Conservation (phyloP, 192 early-diverging fungal species). For the Coemansia sp. region DNA sequence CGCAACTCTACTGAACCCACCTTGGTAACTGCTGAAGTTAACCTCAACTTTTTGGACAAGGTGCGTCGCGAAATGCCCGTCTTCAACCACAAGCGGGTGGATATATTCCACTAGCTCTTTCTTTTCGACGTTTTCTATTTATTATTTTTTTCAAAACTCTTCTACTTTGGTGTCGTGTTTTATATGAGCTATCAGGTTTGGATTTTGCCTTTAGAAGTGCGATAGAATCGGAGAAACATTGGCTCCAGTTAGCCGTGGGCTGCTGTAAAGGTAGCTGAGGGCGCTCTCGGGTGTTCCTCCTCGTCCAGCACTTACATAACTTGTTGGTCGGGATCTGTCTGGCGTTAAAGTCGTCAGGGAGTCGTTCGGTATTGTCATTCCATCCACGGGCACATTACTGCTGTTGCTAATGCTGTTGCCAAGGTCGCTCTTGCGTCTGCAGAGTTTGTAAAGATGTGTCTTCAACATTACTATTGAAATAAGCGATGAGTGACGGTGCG, state of each 20-base stretch:
- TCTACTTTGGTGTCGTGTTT: neutral
- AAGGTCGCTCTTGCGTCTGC: neutral
- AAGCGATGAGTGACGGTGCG: neutral
- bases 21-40: conserved; percentile 68
- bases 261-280: conserved; percentile 21
- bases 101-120: conserved; percentile 53
- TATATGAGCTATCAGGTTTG: neutral
- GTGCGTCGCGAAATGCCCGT: conserved; percentile 78
- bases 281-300: neutral
- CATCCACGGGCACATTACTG: neutral
- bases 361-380: neutral
- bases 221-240: neutral
- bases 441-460: neutral
- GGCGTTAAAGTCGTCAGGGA: conserved; percentile 1
- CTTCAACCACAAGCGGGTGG: conserved; percentile 66
- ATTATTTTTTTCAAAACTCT: conserved; percentile 6
- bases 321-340: neutral
- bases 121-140: conserved; percentile 6
- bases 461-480: neutral
- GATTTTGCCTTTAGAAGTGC: neutral
- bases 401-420: no score
- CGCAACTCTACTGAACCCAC: conserved; percentile 58
- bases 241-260: neutral
- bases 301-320: neutral
- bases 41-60: conserved; percentile 62